Evolutionary conservation across 495 filamentous ascomycete genomes (phyloP), one percentile per base, ranked within the genome.

Genomic region (Aspergillus saccharolyticus): DNA sequence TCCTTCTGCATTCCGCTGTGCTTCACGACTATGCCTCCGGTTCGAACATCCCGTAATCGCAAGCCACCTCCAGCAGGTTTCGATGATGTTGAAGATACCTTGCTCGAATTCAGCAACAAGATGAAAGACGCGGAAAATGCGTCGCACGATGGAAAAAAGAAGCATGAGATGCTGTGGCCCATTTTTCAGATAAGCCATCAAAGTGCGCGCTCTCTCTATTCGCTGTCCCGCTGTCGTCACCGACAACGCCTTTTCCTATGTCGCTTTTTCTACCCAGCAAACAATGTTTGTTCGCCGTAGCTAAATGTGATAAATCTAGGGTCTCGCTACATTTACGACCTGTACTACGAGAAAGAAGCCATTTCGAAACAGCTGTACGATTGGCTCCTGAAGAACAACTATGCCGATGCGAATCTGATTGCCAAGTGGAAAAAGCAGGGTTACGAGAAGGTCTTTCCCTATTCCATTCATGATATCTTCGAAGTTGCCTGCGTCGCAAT

Each of bases 361-460:
- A 97, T 99, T 73, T 87, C 82, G 58, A 91, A 89, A 71, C 78
- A 83, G 69, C 79, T 97, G 15, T 99, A 99, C 70, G 93, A 96
- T 59, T 99, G 89, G 88, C 77, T 97, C 63, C 79, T 97, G 46
- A 99, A 99, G 81, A 96, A 97, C 70, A 85, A 86, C 48, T 97
- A 99, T 70, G 94, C 90, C 10, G 94, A 99, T 76, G 83, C 88
- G 18, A 92, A 88, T 70, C 76, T 99, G 60, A 97, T 99, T 66
- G 94, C 94, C 16, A 97, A 99, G 75, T 99, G 94, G 94, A 99
- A 99, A 82, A 99, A 97, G 75, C 88, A 93, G 66, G 95, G 94
- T 19, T 99, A 99, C 73, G 94, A 97, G 75, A 97, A 97, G 85
- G 89, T 90, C 44, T 56, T 56, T 53, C 45, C 25, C 55, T 53